phyloP scores from a whole-genome alignment of 163 green algal genomes.

The Scenedesmus sp. region DNA sequence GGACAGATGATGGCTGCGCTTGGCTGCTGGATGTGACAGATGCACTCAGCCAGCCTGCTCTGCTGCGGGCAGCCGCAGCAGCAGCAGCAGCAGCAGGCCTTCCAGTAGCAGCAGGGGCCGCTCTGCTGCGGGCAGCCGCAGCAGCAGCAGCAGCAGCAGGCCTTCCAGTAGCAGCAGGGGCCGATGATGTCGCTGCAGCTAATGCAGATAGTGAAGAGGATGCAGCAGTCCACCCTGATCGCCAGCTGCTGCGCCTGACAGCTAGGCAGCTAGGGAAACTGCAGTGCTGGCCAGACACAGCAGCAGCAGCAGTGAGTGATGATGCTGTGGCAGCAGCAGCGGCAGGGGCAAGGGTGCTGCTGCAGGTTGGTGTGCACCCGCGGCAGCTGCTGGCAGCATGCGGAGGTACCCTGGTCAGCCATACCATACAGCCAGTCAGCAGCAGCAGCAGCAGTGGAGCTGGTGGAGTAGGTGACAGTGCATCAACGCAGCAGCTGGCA shows the following conservation, averaged over 20 bases:
- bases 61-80: background rate
- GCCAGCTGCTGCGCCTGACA: background rate
- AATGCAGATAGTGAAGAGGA: background rate
- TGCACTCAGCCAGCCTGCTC: background rate
- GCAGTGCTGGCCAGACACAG: slow-evolving; percentile 5
- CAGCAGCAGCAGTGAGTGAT: slow-evolving; percentile 18
- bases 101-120: background rate
- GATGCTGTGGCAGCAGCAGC: background rate
- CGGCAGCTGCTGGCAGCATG: slow-evolving; percentile 31
- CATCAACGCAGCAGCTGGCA: background rate
- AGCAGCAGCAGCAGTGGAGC: background rate
- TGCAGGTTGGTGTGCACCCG: slow-evolving; percentile 16
- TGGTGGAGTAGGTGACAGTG: background rate
- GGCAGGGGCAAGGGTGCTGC: background rate
- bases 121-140: background rate
- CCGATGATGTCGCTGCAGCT: background rate
- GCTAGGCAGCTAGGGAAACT: slow-evolving; percentile 1
- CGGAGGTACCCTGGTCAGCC: slow-evolving; percentile 16
- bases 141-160: background rate
- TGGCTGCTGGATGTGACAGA: slow-evolving; percentile 11
- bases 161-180: background rate
- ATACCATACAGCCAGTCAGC: background rate
- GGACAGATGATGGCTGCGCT: background rate
- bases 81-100: background rate
- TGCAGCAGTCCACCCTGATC: background rate